A percentile compares a stretch with the other conserved stretches of the same genome.
Conservation (phyloP, 495 filamentous ascomycete genomes). For the Bryoglossum gracile region DNA sequence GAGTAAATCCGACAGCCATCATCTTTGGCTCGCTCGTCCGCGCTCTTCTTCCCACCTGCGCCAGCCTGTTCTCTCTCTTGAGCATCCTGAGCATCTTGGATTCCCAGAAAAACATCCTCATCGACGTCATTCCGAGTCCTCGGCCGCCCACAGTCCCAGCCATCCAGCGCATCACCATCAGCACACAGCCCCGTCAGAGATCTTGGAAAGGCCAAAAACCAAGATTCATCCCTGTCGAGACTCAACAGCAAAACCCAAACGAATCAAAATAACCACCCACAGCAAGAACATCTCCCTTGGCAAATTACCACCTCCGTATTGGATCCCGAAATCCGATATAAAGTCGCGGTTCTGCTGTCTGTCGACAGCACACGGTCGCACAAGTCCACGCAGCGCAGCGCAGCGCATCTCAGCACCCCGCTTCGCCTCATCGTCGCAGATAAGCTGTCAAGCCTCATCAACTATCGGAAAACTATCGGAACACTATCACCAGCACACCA, state of each 20-base stretch:
- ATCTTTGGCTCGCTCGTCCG: too few species aligned
- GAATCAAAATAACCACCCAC: background rate
- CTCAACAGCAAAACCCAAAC: background rate
- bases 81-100: too few species aligned
- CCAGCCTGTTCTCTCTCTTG: too few species aligned
- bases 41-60: too few species aligned
- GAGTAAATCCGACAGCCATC: too few species aligned
- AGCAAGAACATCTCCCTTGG: background rate
- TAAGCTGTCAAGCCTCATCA: constrained; percentile 1
- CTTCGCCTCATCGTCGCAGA: background rate
- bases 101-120: too few species aligned
- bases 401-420: background rate
- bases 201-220: constrained; percentile 1
- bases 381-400: background rate
- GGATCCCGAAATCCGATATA: background rate
- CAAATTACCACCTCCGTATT: background rate
- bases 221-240: constrained; percentile 10
- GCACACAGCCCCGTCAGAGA: background rate
- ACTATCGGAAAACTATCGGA: background rate
- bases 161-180: background rate
- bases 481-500: background rate
- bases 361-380: background rate
- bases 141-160: too few species aligned
- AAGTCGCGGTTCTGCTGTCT: background rate
- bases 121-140: constrained; percentile 20